Conservation (phyloP, 1,139 yeast genomes). For the Starmera stellimalicola region DNA sequence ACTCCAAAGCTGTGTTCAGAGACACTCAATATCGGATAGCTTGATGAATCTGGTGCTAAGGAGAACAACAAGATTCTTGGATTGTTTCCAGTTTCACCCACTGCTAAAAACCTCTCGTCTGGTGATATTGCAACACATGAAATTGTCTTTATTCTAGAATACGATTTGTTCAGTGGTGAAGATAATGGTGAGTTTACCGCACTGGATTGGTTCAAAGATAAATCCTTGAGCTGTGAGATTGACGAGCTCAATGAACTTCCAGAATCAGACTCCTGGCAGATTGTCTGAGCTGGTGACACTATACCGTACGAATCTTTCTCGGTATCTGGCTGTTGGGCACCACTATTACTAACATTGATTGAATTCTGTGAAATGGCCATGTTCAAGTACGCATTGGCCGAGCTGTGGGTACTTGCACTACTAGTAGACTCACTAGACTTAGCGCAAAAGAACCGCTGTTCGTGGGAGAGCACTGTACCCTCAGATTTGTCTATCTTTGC, state of each 20-base stretch:
- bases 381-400: slow-evolving; percentile 28
- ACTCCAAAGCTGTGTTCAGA: slow-evolving; percentile 60
- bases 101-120: slow-evolving; percentile 41
- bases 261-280: slow-evolving; percentile 1
- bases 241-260: slow-evolving; percentile 7
- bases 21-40: slow-evolving; percentile 39
- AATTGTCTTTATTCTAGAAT: slow-evolving; percentile 42
- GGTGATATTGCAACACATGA: slow-evolving; percentile 50
- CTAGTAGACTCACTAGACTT: slow-evolving; percentile 16
- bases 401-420: slow-evolving; percentile 2
- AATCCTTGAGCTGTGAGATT: slow-evolving; percentile 7
- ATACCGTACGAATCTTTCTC: slow-evolving; percentile 7
- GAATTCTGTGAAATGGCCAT: slow-evolving; percentile 11
- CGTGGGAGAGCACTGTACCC: slow-evolving; percentile 9
- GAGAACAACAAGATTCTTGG: slow-evolving; percentile 57
- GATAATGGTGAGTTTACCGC: not conserved
- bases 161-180: slow-evolving; percentile 18
- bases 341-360: not conserved
- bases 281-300: slow-evolving; percentile 6
- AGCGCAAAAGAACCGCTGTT: slow-evolving; percentile 46
- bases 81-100: slow-evolving; percentile 60
- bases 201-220: slow-evolving; percentile 5
- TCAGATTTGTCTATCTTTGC: slow-evolving; percentile 22
- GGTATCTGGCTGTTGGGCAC: slow-evolving; percentile 2
- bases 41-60: slow-evolving; percentile 38